Percentiles rank a stretch among this genome's conserved stretches.
Conservation (phyloP, 345 rosid genomes). For the Fremontodendron californicum region DNA sequence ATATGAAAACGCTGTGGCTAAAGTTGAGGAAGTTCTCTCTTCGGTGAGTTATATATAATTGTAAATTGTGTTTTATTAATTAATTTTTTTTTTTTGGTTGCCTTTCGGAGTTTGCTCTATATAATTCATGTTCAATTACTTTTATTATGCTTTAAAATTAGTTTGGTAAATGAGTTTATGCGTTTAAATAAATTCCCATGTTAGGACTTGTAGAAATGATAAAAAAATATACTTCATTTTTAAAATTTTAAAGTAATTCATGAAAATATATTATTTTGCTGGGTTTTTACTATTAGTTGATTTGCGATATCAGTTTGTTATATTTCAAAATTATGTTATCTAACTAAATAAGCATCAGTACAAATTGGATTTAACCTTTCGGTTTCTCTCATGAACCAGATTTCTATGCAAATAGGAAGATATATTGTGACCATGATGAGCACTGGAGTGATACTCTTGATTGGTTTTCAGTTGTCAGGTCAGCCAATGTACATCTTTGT, state of each 20-base stretch:
- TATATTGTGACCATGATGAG: conserved; percentile 89
- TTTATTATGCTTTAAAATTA: neutral
- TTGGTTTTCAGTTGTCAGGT: conserved; percentile 93
- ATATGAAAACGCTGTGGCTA: conserved; percentile 34
- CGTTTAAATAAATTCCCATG: too few species aligned
- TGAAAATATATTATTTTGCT: neutral
- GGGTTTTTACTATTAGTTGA: neutral
- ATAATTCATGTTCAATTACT: neutral
- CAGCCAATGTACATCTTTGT: conserved; percentile 16
- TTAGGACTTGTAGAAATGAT: neutral
- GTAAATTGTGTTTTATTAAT: neutral
- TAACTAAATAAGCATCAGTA: neutral
- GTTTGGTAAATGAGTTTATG: neutral
- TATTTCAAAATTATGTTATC: neutral
- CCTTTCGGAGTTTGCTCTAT: neutral
- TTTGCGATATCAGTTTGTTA: neutral
- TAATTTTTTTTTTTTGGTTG: neutral
- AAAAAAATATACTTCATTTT: too few species aligned
- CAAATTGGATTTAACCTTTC: neutral
- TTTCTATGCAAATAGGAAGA: conserved; percentile 85
- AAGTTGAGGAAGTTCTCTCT: conserved; percentile 54
- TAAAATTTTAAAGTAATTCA: neutral
- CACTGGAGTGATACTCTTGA: conserved; percentile 76
- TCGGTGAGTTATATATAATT: conserved; percentile 35
- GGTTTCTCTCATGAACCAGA: conserved; percentile 28